Evolutionary conservation across 2,329 filamentous ascomycete species (phyloP).

Genomic region (Fusarium newnesense): DNA sequence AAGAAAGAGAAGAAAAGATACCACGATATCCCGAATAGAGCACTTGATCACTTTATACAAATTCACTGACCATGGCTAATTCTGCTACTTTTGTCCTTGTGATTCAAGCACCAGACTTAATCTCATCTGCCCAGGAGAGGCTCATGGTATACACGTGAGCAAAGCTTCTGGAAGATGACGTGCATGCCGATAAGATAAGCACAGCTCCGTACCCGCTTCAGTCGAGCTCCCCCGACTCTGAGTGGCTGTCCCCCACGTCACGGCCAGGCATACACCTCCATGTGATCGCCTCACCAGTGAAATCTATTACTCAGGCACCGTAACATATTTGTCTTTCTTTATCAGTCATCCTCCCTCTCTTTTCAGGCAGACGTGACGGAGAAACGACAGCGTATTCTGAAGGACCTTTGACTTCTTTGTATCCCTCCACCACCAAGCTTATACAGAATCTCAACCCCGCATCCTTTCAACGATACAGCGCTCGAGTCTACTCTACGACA

Average conservation of each 20-base stretch:
- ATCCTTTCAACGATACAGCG: neutral
- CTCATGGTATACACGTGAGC: conserved; percentile 23
- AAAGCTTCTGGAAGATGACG: conserved; percentile 22
- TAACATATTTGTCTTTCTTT: neutral
- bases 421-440: neutral
- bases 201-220: neutral
- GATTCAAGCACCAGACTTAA: conserved; percentile 19
- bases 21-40: neutral
- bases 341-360: conserved; percentile 22
- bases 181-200: conserved; percentile 35
- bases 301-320: conserved; percentile 20
- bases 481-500: neutral
- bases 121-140: neutral
- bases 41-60: neutral
- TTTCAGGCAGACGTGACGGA: conserved; percentile 12
- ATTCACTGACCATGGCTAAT: neutral
- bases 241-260: conserved; percentile 11
- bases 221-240: neutral
- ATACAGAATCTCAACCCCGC: conserved; percentile 25
- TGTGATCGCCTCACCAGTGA: conserved; percentile 46
- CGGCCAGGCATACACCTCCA: conserved; percentile 38
- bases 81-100: neutral
- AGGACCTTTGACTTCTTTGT: neutral
- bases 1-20: conserved; percentile 17
- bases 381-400: neutral